A percentile compares a stretch with the other conserved stretches of the same genome.
Conservation (phyloP, 1,284 basidiomycete species). For the Exsudoporus floridanus region DNA sequence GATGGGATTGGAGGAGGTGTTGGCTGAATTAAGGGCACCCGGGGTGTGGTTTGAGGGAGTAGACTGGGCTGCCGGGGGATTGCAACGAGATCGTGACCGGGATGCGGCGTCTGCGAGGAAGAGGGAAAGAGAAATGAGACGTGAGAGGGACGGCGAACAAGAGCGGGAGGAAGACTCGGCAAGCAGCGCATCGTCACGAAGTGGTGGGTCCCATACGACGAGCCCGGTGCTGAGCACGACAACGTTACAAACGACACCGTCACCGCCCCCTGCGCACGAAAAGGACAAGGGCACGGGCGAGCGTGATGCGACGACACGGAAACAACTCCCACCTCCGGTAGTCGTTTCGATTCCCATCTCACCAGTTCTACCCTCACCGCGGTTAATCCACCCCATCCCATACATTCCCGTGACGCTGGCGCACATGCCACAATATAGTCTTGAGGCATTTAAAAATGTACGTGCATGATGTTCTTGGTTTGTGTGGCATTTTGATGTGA, state of each 20-base stretch:
- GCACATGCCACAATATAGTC: constrained; percentile 59
- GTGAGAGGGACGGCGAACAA: constrained; percentile 30
- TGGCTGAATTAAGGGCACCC: constrained; percentile 52
- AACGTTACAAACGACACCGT: constrained; percentile 71
- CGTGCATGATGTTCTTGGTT: constrained; percentile 30
- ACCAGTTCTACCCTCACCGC: constrained; percentile 57
- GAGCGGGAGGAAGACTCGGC: constrained; percentile 40
- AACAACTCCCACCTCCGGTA: constrained; percentile 25
- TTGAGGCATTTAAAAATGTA: constrained; percentile 57
- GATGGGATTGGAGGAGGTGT: constrained; percentile 62
- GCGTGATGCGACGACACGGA: constrained; percentile 5
- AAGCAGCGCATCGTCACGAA: constrained; percentile 48
- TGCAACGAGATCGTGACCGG: constrained; percentile 14
- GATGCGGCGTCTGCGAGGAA: constrained; percentile 19
- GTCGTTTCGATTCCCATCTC: constrained; percentile 49
- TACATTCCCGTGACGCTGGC: constrained; percentile 61
- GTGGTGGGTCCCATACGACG: constrained; percentile 54
- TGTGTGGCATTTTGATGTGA: not conserved
- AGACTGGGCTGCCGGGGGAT: constrained; percentile 47
- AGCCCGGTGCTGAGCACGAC: constrained; percentile 73
- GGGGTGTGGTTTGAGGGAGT: constrained; percentile 67
- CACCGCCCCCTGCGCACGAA: constrained; percentile 53
- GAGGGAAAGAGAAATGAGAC: constrained; percentile 42
- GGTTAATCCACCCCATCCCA: constrained; percentile 61
- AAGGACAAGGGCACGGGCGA: constrained; percentile 26